phyloP scores from a whole-genome alignment of 1,139 yeast species.

The Zhuliangozyma blackwelliae region DNA sequence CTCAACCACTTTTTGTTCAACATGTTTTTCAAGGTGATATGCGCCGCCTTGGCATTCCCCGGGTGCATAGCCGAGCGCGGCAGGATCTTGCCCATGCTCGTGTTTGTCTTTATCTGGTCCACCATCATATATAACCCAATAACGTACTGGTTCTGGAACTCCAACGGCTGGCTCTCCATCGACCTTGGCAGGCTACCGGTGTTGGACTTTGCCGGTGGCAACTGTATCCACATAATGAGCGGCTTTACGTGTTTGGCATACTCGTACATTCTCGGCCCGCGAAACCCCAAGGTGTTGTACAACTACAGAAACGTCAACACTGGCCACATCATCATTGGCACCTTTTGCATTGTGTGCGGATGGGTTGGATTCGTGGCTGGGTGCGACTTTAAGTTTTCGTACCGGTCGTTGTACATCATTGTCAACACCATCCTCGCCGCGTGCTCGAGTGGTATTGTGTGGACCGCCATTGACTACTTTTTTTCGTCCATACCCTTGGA shows the following conservation, averaged over 20 bases:
- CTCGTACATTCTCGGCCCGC: conserved; percentile 54
- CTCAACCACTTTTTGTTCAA: conserved; percentile 45
- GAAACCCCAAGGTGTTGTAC: conserved; percentile 36
- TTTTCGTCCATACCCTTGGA: conserved; percentile 38
- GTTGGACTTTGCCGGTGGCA: conserved; percentile 64
- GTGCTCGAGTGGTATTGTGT: conserved; percentile 31
- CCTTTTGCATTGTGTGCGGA: conserved; percentile 36
- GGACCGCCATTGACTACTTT: conserved; percentile 39
- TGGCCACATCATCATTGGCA: conserved; percentile 49
- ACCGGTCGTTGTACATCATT: conserved; percentile 29
- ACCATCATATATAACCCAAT: conserved; percentile 58
- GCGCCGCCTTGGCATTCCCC: conserved; percentile 54
- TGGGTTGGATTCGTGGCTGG: conserved; percentile 47
- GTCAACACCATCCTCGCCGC: conserved; percentile 36
- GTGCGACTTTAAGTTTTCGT: conserved; percentile 39
- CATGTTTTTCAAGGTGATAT: conserved; percentile 48
- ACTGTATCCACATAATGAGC: conserved; percentile 57
- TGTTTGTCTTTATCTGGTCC: conserved; percentile 54
- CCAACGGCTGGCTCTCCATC: conserved; percentile 52
- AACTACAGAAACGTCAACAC: conserved; percentile 37
- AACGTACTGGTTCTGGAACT: conserved; percentile 65
- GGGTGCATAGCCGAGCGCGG: conserved; percentile 59
- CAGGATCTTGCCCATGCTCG: conserved; percentile 46
- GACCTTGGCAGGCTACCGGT: conserved; percentile 29
- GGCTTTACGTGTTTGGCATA: conserved; percentile 60